Base-by-base conservation (phyloP, 768 basidiomycete species). In the Auricularia sp. region DNA sequence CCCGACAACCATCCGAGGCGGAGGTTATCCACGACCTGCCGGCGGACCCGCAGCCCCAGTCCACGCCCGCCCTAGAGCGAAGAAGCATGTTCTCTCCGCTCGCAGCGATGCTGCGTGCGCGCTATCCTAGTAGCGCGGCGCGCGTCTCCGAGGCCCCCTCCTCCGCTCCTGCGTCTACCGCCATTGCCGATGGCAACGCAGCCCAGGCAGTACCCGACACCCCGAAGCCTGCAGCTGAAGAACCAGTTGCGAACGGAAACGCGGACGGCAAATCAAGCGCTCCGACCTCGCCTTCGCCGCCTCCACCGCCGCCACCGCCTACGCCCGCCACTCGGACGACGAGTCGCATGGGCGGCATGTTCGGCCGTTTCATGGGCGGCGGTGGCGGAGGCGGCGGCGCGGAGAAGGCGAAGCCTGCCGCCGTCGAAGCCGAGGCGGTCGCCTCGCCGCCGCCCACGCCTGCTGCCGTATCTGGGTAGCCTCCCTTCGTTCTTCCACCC, bases 61-160 rank as follows among this genome's bases (percentile, higher is more conserved):
- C 44, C 64, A 29, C 29, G 47, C 14, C 37, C 65, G 24, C 67
- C 58, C 10, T 63, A 61, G 47, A 56, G 24, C 51, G 64, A n/a
- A 56, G 47, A 3, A 56, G 56, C 29, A 37, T 56, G 54, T 64
- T 64, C 64, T 67, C 64, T 3, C 69, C 69, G 14, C 61, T 70
- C 33, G 67, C 70, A 14, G 64, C 68, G 21, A 68, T 70, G 58
- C 65, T 70, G 63, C 83, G 87, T 44, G 77, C 80, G 24, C 83
- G 87, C 61, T 82, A 88, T 71, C 81, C 85, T 36, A 82, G 85
- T 21, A 77, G 71, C 62, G 65, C 69, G 62, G 71, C 71, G 24
- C 72, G 68, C 21, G 56, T 35, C 56, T 7, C 56, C 24, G 34
- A 29, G 56, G 2, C 21, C 8, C 24, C 56, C 56, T 7, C 29